Base-by-base conservation (phyloP, 345 rosid genomes). In the Euphorbia pulcherrima region DNA sequence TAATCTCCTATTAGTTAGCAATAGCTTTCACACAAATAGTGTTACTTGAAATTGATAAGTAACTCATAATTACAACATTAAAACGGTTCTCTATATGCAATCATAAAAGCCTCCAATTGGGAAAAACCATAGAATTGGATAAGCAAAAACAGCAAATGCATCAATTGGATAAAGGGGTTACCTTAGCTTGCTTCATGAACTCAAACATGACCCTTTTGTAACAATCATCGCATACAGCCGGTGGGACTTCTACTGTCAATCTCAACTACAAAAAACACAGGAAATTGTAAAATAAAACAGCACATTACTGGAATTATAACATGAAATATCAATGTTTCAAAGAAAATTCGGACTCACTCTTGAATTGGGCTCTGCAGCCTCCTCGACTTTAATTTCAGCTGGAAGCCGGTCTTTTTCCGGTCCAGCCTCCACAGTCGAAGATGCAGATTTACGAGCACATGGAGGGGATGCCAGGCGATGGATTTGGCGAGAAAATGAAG, bases 121-220 rank as follows among this genome's bases (percentile, higher is more conserved):
- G 39, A n/a, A 5, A 14, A 57, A 57, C 18, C 35, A 29, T 28
- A 8, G 0, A 57, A 57, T 6, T 29, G 39, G 39, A 39, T 23
- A 33, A 33, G 3, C 52, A 2, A 11, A 11, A 41, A 33, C 40
- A 14, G 17, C 24, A 48, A 10, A 0, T 3, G 21, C 10, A 3
- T 26, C n/a, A 8, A 17, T 40, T 30, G 62, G 39, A 33, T 26
- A 23, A 24, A 33, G 52, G 17, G 29, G 41, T 27, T 66, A 90
- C 97, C 94, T 90, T 93, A 41, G 86, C 84, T 69, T 78, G 80
- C 80, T 84, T 90, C 85, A 73, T 85, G 66, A 93, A 82, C 67
- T 90, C 94, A 13, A 66, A 78, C 56, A 90, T 68, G 55, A 90
- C 96, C 72, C 88, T 79, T 56, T 72, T 80, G 83, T 86, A 83